These are phyloP conservation scores for Dactylorhiza incarnata DNA, from an alignment of 106 monocot genomes.

Conservation along the genomic window DNA sequence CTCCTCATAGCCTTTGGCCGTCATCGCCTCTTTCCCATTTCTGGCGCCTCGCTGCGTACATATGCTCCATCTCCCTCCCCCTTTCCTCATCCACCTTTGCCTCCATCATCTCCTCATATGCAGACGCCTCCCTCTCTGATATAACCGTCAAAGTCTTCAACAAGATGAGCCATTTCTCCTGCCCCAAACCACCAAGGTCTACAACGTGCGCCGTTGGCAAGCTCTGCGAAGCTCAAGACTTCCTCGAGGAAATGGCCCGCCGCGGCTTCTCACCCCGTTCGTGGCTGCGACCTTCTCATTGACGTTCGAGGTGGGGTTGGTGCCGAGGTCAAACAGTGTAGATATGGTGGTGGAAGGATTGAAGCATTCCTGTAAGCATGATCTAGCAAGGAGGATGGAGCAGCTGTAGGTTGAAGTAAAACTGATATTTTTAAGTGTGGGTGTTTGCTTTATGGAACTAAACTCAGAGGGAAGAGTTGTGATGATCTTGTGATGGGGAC, in stretches of 20 bases:
- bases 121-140: conserved; percentile 34
- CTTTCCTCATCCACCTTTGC: conserved; percentile 51
- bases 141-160: conserved; percentile 86
- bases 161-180: conserved; percentile 38
- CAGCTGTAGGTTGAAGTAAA: conserved; percentile 40
- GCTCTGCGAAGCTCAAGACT: conserved; percentile 75
- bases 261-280: conserved; percentile 59
- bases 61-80: conserved; percentile 54
- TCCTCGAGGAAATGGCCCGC: conserved; percentile 79
- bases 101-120: conserved; percentile 59
- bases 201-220: conserved; percentile 87
- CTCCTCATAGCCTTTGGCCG: conserved; percentile 60
- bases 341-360: conserved; percentile 82
- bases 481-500: no score
- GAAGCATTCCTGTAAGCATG: conserved; percentile 76
- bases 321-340: conserved; percentile 62
- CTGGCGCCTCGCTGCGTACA: conserved; percentile 46
- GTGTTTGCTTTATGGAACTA: no score
- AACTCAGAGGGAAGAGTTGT: no score
- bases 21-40: conserved; percentile 44
- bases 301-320: conserved; percentile 67
- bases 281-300: conserved; percentile 76
- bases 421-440: no score
- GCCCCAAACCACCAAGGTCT: conserved; percentile 52
- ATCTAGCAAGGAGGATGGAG: conserved; percentile 78